Base-by-base conservation (phyloP, 2,329 filamentous ascomycete genomes). In the Aspergillus proliferans region DNA sequence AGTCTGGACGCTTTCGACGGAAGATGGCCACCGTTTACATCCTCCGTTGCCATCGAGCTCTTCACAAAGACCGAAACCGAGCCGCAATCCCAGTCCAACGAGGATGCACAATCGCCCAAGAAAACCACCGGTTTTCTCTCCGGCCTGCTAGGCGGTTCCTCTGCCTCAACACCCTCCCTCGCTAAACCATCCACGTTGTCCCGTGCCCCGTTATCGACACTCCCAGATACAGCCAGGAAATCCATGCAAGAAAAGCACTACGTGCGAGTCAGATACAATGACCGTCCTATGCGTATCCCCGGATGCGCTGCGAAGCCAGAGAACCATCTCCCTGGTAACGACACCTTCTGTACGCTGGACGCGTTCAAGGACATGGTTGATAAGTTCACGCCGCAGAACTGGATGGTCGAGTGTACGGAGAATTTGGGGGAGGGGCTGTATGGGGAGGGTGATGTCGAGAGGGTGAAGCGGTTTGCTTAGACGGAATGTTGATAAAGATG, bases 311-410 rank as follows among this genome's bases (percentile, higher is more conserved):
- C 79, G 56, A 71, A 78, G 8, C 70, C 76, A 0, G 88, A 89
- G 6, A 94, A 91, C 52, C 93, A 98, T 70, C 76, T 95, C 2
- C 81, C 88, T 1, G 89, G 89, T 1, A 87, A 97, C 58, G 85
- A 90, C 58, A 87, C 83, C 22, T 92, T 97, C 62, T 98, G 93
- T 71, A 97, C 92, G 0, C 70, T 98, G 60, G 82, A 86, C 49
- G 89, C 92, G 0, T 98, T 98, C 77, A 97, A 97, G 70, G 76
- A 82, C 46, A 88, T 96, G 48, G 89, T 93, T 2, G 92, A 97
- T 71, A 89, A 88, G 61, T 94, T 87, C 64, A 93, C 88, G 1
- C 93, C 93, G 0, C 74, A 74, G 50, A 80, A 90, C 66, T 97
- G 91, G 92, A 81, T 80, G 61, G 64, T 69, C 15, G 81, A 81